phyloP scores from a whole-genome alignment of 306 rosid genomes.

The Oxytropis ochrocephala region DNA sequence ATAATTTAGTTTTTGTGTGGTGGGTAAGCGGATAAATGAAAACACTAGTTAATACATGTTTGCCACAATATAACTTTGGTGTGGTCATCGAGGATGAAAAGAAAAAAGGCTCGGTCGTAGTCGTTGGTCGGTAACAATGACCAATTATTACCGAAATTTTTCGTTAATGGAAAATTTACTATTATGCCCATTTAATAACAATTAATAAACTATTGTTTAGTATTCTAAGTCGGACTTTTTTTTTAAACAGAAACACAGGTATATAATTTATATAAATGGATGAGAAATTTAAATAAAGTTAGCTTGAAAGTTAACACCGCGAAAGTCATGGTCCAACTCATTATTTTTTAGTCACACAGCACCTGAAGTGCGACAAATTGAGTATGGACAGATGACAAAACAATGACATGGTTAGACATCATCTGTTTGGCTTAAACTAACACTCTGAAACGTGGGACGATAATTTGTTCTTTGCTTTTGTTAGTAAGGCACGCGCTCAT shows the following conservation, averaged over 20 bases:
- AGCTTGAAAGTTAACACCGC: neutral
- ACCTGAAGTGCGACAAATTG: constrained; percentile 9
- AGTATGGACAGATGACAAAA: neutral
- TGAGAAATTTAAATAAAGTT: neutral
- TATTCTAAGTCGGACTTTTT: no score
- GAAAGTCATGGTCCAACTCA: neutral
- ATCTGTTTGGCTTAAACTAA: constrained; percentile 22
- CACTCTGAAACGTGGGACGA: constrained; percentile 27
- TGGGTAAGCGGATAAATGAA: no score
- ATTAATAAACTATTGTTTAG: no score
- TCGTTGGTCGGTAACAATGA: no score
- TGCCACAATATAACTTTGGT: no score
- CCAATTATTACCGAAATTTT: no score
- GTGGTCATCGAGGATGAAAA: no score
- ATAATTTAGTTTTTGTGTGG: no score
- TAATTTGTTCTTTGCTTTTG: constrained; percentile 17
- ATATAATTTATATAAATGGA: neutral
- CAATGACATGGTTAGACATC: constrained; percentile 17
- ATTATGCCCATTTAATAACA: no score
- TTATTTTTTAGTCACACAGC: constrained; percentile 1
- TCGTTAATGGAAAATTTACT: no score
- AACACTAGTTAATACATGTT: no score
- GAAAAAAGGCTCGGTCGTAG: no score
- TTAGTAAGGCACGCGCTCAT: neutral
- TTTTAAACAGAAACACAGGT: neutral